These are phyloP conservation scores for Heterobasidion occidentale DNA, from an alignment of 1,284 basidiomycete genomes.

Conservation along the genomic window DNA sequence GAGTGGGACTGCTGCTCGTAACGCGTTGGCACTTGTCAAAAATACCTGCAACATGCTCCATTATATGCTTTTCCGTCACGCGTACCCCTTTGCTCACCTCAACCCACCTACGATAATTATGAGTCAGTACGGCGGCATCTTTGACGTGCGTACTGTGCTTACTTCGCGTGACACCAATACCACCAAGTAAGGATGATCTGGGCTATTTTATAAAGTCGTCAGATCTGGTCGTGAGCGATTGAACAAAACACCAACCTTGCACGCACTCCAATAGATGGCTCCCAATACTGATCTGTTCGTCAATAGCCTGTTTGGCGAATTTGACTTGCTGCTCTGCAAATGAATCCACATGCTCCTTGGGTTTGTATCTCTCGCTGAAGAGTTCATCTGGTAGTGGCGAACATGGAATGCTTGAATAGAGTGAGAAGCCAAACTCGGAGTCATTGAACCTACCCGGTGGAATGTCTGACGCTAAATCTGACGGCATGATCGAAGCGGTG, in stretches of 20 bases:
- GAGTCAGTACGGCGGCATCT: neutral
- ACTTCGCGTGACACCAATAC: constrained; percentile 68
- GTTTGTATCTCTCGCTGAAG: constrained; percentile 38
- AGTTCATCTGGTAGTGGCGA: constrained; percentile 37
- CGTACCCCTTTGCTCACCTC: constrained; percentile 35
- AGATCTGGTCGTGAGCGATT: neutral
- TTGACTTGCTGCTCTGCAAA: constrained; percentile 64
- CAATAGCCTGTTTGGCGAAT: constrained; percentile 36
- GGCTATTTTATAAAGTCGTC: constrained; percentile 31
- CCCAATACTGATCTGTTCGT: constrained; percentile 31
- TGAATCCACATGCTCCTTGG: constrained; percentile 36
- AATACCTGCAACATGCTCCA: constrained; percentile 39
- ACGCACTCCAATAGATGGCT: constrained; percentile 45
- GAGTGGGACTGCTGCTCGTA: constrained; percentile 55
- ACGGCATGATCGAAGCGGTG: constrained; percentile 47
- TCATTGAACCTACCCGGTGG: constrained; percentile 32
- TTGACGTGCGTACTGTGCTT: constrained; percentile 8
- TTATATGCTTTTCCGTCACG: neutral
- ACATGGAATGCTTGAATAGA: constrained; percentile 1
- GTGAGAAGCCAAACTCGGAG: constrained; percentile 1
- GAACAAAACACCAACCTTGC: constrained; percentile 39
- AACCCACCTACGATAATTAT: constrained; percentile 46
- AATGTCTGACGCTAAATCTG: constrained; percentile 29
- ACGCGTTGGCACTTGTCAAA: constrained; percentile 42
- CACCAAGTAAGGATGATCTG: constrained; percentile 58